A percentile compares a stretch with the other conserved stretches of the same genome.
phyloP scores from a whole-genome alignment of 164 flowering plant species.

The Annona squamosa region DNA sequence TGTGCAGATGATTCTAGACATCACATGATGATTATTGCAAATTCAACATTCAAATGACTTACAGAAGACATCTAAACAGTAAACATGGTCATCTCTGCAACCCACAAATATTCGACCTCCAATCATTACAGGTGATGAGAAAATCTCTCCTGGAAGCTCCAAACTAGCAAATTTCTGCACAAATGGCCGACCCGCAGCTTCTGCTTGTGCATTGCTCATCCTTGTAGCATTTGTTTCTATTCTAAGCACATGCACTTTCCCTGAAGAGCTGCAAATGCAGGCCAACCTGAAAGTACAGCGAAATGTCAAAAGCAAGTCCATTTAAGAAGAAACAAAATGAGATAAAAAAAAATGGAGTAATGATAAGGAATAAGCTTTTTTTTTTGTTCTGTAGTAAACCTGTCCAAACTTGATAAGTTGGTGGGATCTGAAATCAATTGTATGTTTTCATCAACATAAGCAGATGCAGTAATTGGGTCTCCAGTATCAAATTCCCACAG shows the following conservation, averaged over 20 bases:
- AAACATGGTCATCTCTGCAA: slow-evolving; percentile 75
- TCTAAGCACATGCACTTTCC: slow-evolving; percentile 48
- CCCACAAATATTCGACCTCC: slow-evolving; percentile 83
- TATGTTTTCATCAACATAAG: slow-evolving; percentile 70
- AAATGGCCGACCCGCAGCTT: slow-evolving; percentile 7
- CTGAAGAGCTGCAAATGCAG: slow-evolving; percentile 74
- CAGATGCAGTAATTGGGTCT: slow-evolving; percentile 78
- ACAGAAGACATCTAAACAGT: slow-evolving; percentile 34
- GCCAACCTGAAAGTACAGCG: slow-evolving; percentile 44
- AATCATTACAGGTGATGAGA: slow-evolving; percentile 89
- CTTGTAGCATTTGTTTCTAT: slow-evolving; percentile 17
- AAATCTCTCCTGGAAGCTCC: slow-evolving; percentile 58
- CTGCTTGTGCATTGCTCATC: slow-evolving; percentile 10
- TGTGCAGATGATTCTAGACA: too few relatives aligned
- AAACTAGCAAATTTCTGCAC: slow-evolving; percentile 56
- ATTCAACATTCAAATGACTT: not conserved
- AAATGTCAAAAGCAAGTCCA: not conserved
- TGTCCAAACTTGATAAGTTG: slow-evolving; percentile 27
- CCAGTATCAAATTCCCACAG: slow-evolving; percentile 65
- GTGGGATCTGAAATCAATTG: slow-evolving; percentile 32
- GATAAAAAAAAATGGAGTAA: too few relatives aligned
- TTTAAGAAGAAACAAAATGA: not conserved
- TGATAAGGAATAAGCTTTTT: too few relatives aligned
- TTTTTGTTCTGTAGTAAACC: slow-evolving; percentile 25
- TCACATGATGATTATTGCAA: not conserved